Evolutionary conservation across 225 moss, liverwort and hornwort species (phyloP).

Genomic region (Pleurozium schreberi): DNA sequence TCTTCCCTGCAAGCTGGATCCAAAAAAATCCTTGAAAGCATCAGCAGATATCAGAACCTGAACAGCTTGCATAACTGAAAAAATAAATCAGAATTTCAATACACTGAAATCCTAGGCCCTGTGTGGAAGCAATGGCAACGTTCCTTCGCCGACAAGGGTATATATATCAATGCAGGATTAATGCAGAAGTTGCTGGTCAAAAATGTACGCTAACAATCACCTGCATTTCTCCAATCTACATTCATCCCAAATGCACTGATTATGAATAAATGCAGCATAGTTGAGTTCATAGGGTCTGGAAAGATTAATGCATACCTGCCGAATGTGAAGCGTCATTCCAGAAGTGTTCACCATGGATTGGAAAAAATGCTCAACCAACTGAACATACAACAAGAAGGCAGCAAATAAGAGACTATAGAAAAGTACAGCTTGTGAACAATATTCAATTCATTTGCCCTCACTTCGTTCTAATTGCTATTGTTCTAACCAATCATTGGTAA

Average conservation of each 20-base stretch:
- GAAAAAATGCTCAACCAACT: slow-evolving; percentile 89
- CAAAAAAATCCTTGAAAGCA: not conserved
- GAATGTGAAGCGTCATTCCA: slow-evolving; percentile 97
- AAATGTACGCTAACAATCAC: not conserved
- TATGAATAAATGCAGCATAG: not conserved
- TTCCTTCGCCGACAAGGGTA: not conserved
- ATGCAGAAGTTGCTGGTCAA: not conserved
- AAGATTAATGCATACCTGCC: slow-evolving; percentile 35
- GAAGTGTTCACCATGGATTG: slow-evolving; percentile 90
- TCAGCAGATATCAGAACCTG: not conserved
- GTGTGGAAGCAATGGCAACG: not conserved
- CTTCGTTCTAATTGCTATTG: not conserved
- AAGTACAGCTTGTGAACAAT: not conserved
- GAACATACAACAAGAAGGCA: not conserved
- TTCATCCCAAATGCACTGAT: not conserved
- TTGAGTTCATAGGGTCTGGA: not conserved
- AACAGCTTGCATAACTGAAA: not conserved
- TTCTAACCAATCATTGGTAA: not conserved
- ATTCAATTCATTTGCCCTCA: not conserved
- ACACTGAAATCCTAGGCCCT: not conserved
- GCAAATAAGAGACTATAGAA: not conserved
- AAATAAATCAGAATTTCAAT: not conserved
- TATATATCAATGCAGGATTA: not conserved
- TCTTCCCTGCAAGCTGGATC: slow-evolving; percentile 58
- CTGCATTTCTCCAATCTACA: not conserved